Conservation (phyloP, 1,284 basidiomycete genomes). For the Austroboletus rostrupii region DNA sequence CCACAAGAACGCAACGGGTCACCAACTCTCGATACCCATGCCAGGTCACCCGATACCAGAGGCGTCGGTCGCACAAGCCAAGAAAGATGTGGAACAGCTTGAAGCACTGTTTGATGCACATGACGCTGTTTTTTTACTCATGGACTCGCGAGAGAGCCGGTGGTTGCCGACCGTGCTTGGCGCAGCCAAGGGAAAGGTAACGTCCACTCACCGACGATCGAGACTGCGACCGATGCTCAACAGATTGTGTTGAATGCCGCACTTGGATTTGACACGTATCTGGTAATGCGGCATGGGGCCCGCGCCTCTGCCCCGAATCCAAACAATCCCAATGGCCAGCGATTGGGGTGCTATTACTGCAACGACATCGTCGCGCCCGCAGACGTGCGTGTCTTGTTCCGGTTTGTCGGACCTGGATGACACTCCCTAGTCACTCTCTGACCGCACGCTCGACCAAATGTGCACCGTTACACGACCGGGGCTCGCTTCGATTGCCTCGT, state of each 20-base stretch:
- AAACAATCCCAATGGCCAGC: slow-evolving; percentile 28
- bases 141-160: slow-evolving; percentile 94
- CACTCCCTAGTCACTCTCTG: slow-evolving; percentile 75
- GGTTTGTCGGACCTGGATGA: not conserved
- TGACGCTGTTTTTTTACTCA: slow-evolving; percentile 91
- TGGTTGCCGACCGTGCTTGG: slow-evolving; percentile 94
- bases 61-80: slow-evolving; percentile 50
- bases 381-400: slow-evolving; percentile 57
- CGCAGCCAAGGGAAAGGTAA: slow-evolving; percentile 82
- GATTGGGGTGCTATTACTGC: slow-evolving; percentile 94
- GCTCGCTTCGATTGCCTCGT: slow-evolving; percentile 86
- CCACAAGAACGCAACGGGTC: slow-evolving; percentile 70
- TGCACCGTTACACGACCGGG: slow-evolving; percentile 98
- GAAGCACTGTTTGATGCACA: slow-evolving; percentile 80
- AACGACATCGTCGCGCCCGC: slow-evolving; percentile 96
- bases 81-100: slow-evolving; percentile 66
- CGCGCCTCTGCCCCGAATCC: slow-evolving; percentile 33
- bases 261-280: slow-evolving; percentile 92
- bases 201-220: slow-evolving; percentile 7
- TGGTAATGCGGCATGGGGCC: slow-evolving; percentile 95
- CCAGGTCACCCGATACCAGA: slow-evolving; percentile 89
- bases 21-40: slow-evolving; percentile 88
- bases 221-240: not conserved
- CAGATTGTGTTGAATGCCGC: slow-evolving; percentile 94
- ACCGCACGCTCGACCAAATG: slow-evolving; percentile 97